Base-by-base conservation (phyloP, 305 asterid genomes). In the Fraxinus floribunda region DNA sequence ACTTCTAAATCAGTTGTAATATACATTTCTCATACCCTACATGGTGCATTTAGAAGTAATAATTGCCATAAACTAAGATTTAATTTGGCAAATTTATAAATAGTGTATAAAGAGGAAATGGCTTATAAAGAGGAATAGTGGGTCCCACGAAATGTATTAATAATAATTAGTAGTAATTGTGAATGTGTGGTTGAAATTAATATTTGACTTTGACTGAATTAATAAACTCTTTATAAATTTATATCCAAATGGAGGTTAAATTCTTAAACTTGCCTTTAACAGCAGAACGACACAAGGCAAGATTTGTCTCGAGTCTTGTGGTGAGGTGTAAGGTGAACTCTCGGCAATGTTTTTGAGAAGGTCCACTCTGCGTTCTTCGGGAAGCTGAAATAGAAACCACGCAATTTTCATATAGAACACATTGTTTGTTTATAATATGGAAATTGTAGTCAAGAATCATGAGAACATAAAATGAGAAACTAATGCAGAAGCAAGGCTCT, bases 321-420 rank as follows among this genome's bases (percentile, higher is more conserved):
- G 94, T 78, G 90, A 78, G 78, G 96, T 93, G 87, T 90, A 91
- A 83, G 98, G 97, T 32, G 98, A 93, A 82, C 97, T 88, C 90
- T 95, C 98, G 62, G 98, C 97, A 78, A 95, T 97, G 88, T 92
- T 91, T 90, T 95, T 95, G 81, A 95, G 95, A 88, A 95, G 94
- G 91, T 95, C 98, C 79, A 88, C 97, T 87, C 93, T 95, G 44
- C 97, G 94, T 79, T 87, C 98, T 85, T 91, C 98, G 46, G 98
- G 97, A 86, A 95, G 97, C 98, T 95, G 93, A 84, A 71, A 32
- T 24, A 86, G 75, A 71, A 32, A 71, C 36, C 22, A 71, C 1
- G 1, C 5, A 4, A 32, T 71, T 71, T n/a, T 71, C 22, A 30
- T 70, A 32, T 18, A 71, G 76, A 30, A 71, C 24, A 32, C 3